A percentile compares a stretch with the other conserved stretches of the same genome.
Conservation (phyloP, 148 eudicot genomes). For the Cornus controversa region DNA sequence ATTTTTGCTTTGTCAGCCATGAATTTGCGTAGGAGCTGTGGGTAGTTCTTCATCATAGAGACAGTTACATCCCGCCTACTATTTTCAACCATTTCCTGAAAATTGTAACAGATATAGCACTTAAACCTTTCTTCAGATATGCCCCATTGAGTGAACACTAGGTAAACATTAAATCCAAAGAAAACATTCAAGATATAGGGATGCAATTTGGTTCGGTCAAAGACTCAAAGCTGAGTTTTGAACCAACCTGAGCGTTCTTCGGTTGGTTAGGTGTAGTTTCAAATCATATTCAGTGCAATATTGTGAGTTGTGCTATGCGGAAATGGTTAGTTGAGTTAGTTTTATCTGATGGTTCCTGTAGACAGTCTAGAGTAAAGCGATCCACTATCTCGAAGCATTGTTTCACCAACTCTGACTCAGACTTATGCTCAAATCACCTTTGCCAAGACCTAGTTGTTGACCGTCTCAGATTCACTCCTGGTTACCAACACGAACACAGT, state of each 20-base stretch:
- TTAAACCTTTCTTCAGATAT: background rate
- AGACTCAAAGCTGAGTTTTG: background rate
- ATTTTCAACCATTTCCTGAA: slow-evolving; percentile 68
- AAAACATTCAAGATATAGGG: background rate
- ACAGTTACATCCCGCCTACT: slow-evolving; percentile 66
- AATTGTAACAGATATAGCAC: slow-evolving; percentile 12
- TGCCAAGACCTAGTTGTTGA: too few relatives aligned
- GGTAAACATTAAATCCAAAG: background rate
- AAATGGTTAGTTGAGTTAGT: background rate
- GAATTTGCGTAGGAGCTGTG: slow-evolving; percentile 81
- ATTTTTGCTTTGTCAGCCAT: slow-evolving; percentile 85
- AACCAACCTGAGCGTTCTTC: background rate
- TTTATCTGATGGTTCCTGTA: too few relatives aligned
- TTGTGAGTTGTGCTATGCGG: background rate
- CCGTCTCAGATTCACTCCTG: too few relatives aligned
- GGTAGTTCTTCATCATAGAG: slow-evolving; percentile 84
- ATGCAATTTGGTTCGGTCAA: background rate
- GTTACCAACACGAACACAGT: too few relatives aligned
- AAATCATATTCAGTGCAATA: background rate
- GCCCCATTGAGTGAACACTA: too few relatives aligned
- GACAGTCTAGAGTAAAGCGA: too few relatives aligned
- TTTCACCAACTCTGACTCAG: too few relatives aligned
- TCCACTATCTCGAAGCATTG: too few relatives aligned
- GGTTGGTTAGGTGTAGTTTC: background rate
- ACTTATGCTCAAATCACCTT: too few relatives aligned